Base-by-base conservation (phyloP, 768 basidiomycete genomes). In the Baorangia bicolor region DNA sequence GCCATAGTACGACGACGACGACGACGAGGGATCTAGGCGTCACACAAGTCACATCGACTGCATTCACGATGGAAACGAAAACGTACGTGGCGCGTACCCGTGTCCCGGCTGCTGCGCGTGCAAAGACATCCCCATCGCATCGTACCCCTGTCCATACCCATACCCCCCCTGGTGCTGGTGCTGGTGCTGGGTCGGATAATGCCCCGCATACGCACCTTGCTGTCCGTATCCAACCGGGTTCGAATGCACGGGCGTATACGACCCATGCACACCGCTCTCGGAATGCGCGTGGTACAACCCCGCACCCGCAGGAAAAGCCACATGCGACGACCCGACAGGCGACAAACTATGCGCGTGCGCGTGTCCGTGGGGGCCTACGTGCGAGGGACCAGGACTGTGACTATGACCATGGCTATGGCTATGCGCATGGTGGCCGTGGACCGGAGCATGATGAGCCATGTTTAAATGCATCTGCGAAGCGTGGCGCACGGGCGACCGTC, bases 31-130 rank as follows among this genome's bases (percentile, higher is more conserved):
- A 49, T 51, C 42, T 27, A 12, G 20, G 5, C 0, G 18, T 18
- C 35, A 13, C 5, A 34, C 14, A 21, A 0, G 13, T 23, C 8
- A 41, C 25, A 41, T 18, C 18, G 2, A 28, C 27, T n/a, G 2
- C 18, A n/a, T 10, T 11, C 1, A 28, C 10, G 10, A 9, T 21
- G 16, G 27, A n/a, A 31, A 10, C 12, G 10, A 43, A 6, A 49
- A 73, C 74, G 61, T 67, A 81, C 80, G 71, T 55, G 71, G 71
- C 23, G 72, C 10, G 45, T 61, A 65, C 23, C 62, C 58, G 41
- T 63, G 39, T 1, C 49, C 56, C 20, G 21, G 35, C 20, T 43
- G 45, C 14, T 27, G 34, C 28, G 41, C 18, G 23, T 12, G 16
- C 21, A 5, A 11, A 2, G 40, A 20, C 23, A 28, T 3, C 8